Evolutionary conservation across 352 stramenopile species (phyloP), one percentile per base, ranked within the genome.

Genomic region (Halophytophthora polymorphica): DNA sequence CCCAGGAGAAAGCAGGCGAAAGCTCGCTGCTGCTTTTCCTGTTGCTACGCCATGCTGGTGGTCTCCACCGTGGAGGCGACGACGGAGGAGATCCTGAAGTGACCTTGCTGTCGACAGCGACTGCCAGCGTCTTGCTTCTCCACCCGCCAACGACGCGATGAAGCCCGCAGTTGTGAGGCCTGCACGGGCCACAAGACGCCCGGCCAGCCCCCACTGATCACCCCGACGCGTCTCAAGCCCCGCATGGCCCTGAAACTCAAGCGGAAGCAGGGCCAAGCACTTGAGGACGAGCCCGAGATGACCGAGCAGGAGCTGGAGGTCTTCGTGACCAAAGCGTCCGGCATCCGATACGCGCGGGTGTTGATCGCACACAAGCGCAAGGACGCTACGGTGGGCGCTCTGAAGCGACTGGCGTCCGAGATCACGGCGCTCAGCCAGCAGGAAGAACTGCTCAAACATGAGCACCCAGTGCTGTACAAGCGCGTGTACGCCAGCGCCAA

Each of bases 81-180:
- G 25, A 23, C 37, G 10, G 34, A 41, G 25, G 29, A 22, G 2
- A 31, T 47, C 38, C 8, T 70, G 46, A 45, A 58, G 15, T 70
- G 56, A 23, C 58, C 62, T 6, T 66, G 61, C 28, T 70, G 56
- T 42, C 34, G 45, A 2, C 21, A 57, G 31, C 23, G 56, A 29
- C 47, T 70, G 15, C 51, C 51, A 3, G 15, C 17, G 2, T 49
- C 45, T 10, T 57, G 45, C 25, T 70, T 53, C 47, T 63, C 61
- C 1, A 62, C 56, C 13, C 57, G 21, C 1, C 51, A 62, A 34
- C 50, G 2, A 3, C 23, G 47, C 14, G 51, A 50, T 28, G 41
- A 50, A 4, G n/a, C 33, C 38, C 54, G 44, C 18, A 64, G 64
- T 35, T 67, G 59, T 39, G 52, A 56, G 36, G 37, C 48, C 23